Conservation (phyloP, 1,284 basidiomycete genomes). For the Cryptococcus hybrid region DNA sequence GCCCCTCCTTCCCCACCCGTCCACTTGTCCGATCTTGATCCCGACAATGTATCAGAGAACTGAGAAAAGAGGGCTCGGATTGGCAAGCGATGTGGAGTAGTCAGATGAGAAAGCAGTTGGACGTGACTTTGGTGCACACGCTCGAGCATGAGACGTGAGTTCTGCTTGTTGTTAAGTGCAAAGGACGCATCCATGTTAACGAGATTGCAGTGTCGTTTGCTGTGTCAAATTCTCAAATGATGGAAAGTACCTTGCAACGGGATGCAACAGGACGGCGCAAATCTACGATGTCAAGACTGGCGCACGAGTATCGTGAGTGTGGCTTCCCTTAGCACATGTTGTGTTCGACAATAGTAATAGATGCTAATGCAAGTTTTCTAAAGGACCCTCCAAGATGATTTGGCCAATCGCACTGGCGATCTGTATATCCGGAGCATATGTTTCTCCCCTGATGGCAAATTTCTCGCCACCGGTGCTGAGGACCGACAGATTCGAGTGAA, state of each 20-base stretch:
- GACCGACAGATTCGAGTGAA: constrained; percentile 76
- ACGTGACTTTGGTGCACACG: constrained; percentile 87
- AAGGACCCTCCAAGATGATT: constrained; percentile 68
- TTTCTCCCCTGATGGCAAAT: constrained; percentile 75
- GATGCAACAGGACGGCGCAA: constrained; percentile 85
- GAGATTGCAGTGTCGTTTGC: constrained; percentile 70
- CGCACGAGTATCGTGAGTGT: constrained; percentile 65
- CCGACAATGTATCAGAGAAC: constrained; percentile 55
- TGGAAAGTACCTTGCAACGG: constrained; percentile 83
- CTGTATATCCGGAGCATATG: constrained; percentile 80
- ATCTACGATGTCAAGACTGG: constrained; percentile 88
- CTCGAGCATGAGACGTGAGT: constrained; percentile 86
- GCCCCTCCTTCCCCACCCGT: constrained; percentile 39
- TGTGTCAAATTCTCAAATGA: constrained; percentile 88
- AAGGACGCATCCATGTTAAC: too few relatives aligned
- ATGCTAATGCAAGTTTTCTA: background rate
- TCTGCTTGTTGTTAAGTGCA: background rate
- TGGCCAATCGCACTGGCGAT: constrained; percentile 64
- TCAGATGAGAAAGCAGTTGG: constrained; percentile 72
- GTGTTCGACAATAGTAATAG: background rate
- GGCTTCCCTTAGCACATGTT: background rate
- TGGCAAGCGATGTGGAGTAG: constrained; percentile 97
- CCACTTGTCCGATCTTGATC: constrained; percentile 53
- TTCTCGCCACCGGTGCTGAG: constrained; percentile 77
- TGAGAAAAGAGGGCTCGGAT: constrained; percentile 79